Evolutionary conservation across 2,329 filamentous ascomycete genomes (phyloP).

Genomic region (Diaporthe sp.): DNA sequence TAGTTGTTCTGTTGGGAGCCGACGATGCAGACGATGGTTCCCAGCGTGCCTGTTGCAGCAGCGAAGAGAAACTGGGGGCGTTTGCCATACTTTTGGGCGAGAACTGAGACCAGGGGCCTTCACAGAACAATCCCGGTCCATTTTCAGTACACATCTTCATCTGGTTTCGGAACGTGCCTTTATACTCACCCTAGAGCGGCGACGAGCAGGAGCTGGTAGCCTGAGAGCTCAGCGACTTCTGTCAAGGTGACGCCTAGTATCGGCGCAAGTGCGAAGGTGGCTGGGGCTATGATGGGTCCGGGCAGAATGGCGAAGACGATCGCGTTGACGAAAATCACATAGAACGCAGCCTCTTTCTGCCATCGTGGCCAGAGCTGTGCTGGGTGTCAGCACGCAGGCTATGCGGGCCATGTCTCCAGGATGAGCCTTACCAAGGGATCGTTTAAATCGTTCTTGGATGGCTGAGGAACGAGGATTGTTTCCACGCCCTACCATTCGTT

Average conservation of each 20-base stretch:
- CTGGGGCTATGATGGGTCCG: slow-evolving; percentile 43
- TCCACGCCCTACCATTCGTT: slow-evolving; percentile 38
- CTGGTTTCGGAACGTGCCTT: background rate
- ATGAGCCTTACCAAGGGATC: slow-evolving; percentile 42
- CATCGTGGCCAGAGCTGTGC: slow-evolving; percentile 44
- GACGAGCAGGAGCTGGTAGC: slow-evolving; percentile 44
- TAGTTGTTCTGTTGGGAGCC: slow-evolving; percentile 47
- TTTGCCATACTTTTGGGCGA: slow-evolving; percentile 53
- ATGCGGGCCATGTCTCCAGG: background rate
- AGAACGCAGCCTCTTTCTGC: slow-evolving; percentile 45
- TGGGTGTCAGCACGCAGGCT: background rate
- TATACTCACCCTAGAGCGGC: slow-evolving; percentile 40
- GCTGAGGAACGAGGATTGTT: slow-evolving; percentile 43
- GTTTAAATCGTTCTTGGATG: slow-evolving; percentile 40
- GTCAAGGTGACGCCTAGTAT: slow-evolving; percentile 48
- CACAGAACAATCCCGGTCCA: background rate
- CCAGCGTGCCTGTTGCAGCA: slow-evolving; percentile 47
- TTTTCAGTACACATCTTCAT: background rate
- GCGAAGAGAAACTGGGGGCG: slow-evolving; percentile 52
- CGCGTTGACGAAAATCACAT: slow-evolving; percentile 43
- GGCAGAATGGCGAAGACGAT: slow-evolving; percentile 45
- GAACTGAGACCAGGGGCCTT: slow-evolving; percentile 48
- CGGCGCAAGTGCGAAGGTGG: slow-evolving; percentile 42
- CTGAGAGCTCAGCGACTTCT: slow-evolving; percentile 43
- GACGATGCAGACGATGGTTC: slow-evolving; percentile 48